phyloP scores from a whole-genome alignment of 2,329 filamentous ascomycete genomes.

The Sclerotinia spermophila region DNA sequence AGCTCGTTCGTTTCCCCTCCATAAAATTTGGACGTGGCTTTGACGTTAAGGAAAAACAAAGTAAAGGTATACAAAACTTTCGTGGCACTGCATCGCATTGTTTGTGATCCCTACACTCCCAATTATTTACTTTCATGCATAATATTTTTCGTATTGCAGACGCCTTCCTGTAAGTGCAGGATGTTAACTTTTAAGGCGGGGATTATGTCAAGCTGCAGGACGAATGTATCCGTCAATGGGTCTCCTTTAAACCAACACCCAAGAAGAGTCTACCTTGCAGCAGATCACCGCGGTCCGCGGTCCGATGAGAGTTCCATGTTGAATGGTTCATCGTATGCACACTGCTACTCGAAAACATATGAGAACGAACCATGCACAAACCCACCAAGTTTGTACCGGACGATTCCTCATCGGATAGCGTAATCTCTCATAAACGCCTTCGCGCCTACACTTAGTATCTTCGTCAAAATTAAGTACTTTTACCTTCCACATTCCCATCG shows the following conservation, averaged over 20 bases:
- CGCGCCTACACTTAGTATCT: slow-evolving; percentile 9
- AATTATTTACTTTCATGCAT: slow-evolving; percentile 8
- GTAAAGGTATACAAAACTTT: neutral
- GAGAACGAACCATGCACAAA: slow-evolving; percentile 16
- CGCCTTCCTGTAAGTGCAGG: slow-evolving; percentile 19
- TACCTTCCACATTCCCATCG: neutral
- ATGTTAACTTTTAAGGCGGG: slow-evolving; percentile 8
- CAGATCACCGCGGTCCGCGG: slow-evolving; percentile 13
- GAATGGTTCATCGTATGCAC: slow-evolving; percentile 3
- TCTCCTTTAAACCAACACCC: slow-evolving; percentile 11
- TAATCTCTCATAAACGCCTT: slow-evolving; percentile 19
- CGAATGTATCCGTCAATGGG: slow-evolving; percentile 15
- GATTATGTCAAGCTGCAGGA: slow-evolving; percentile 14
- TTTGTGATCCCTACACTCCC: slow-evolving; percentile 11
- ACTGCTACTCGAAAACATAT: slow-evolving; percentile 4
- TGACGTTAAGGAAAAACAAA: slow-evolving; percentile 11
- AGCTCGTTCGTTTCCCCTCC: slow-evolving; percentile 9
- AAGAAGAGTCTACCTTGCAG: slow-evolving; percentile 10
- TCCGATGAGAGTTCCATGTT: neutral
- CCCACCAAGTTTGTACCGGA: slow-evolving; percentile 7
- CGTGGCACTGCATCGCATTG: slow-evolving; percentile 16
- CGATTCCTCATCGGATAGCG: slow-evolving; percentile 11
- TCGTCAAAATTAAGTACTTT: slow-evolving; percentile 8
- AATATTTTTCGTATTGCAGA: slow-evolving; percentile 17
- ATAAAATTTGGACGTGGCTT: slow-evolving; percentile 13